phyloP scores from a whole-genome alignment of 148 eudicot species.

The Fagopyrum tataricum region DNA sequence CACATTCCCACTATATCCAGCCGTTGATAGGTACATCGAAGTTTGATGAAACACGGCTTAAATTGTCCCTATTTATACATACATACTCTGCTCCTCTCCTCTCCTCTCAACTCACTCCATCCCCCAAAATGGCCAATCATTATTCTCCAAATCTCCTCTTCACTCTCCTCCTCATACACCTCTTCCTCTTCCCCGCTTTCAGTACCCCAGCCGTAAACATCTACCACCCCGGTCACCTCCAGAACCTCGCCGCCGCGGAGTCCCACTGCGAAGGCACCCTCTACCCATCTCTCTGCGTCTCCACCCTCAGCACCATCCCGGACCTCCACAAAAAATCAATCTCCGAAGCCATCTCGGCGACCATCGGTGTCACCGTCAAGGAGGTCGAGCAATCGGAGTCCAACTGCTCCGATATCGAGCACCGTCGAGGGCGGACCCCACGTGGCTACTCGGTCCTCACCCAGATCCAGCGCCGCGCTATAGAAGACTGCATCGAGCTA shows the following conservation, averaged over 20 bases:
- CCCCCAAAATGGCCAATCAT: slow-evolving; percentile 3
- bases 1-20: too few relatives aligned
- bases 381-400: slow-evolving; percentile 31
- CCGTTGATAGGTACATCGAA: too few relatives aligned
- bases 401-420: slow-evolving; percentile 27
- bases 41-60: too few relatives aligned
- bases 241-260: slow-evolving; percentile 20
- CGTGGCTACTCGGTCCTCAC: slow-evolving; percentile 18
- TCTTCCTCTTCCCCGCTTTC: neutral
- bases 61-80: neutral
- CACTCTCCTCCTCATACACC: slow-evolving; percentile 6
- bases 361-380: slow-evolving; percentile 36
- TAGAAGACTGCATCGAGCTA: slow-evolving; percentile 73
- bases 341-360: slow-evolving; percentile 42
- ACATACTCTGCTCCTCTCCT: too few relatives aligned
- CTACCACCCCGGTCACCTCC: slow-evolving; percentile 33
- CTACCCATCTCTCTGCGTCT: slow-evolving; percentile 55
- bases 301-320: slow-evolving; percentile 56
- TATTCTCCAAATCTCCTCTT: neutral
- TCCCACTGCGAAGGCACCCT: slow-evolving; percentile 57
- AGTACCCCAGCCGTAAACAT: neutral
- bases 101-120: too few relatives aligned
- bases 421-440: neutral
- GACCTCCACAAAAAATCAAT: slow-evolving; percentile 41
- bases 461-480: slow-evolving; percentile 43